phyloP scores from a whole-genome alignment of 768 basidiomycete species.

The Boletus rubropictus region DNA sequence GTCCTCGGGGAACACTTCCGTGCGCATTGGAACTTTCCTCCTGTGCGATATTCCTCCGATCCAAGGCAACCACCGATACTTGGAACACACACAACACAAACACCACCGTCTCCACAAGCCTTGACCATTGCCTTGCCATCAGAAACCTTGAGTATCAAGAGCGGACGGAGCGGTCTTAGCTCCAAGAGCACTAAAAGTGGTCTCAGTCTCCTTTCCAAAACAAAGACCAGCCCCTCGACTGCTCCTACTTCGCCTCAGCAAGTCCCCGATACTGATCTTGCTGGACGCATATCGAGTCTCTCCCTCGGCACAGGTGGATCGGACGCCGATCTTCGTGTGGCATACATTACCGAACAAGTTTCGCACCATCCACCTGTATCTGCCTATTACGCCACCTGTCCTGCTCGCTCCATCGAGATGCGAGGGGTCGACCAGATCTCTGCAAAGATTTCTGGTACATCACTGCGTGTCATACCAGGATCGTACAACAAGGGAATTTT shows the following conservation, averaged over 20 bases:
- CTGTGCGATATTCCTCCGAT: constrained; percentile 48
- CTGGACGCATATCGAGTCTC: constrained; percentile 56
- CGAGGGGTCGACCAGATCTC: constrained; percentile 88
- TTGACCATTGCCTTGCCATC: constrained; percentile 19
- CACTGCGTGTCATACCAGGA: constrained; percentile 78
- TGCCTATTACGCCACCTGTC: constrained; percentile 74
- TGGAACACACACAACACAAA: constrained; percentile 34
- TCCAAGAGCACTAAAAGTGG: constrained; percentile 57
- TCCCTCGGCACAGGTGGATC: constrained; percentile 40
- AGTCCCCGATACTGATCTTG: constrained; percentile 34
- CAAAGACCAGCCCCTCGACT: constrained; percentile 30
- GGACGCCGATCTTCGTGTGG: constrained; percentile 48
- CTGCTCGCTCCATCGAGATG: constrained; percentile 64
- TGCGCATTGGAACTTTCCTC: constrained; percentile 77
- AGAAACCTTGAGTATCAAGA: constrained; percentile 52
- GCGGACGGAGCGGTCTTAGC: constrained; percentile 45
- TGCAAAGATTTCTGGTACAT: constrained; percentile 86
- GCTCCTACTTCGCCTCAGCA: constrained; percentile 45
- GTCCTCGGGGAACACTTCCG: constrained; percentile 88
- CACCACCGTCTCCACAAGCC: constrained; percentile 24
- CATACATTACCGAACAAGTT: constrained; percentile 87
- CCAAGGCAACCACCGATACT: constrained; percentile 42
- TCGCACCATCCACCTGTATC: constrained; percentile 97
- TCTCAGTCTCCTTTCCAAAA: constrained; percentile 51
- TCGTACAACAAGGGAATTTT: constrained; percentile 85